These are phyloP conservation scores for Fusarium sp. DNA, from an alignment of 2,329 filamentous ascomycete species.

Conservation along the genomic window DNA sequence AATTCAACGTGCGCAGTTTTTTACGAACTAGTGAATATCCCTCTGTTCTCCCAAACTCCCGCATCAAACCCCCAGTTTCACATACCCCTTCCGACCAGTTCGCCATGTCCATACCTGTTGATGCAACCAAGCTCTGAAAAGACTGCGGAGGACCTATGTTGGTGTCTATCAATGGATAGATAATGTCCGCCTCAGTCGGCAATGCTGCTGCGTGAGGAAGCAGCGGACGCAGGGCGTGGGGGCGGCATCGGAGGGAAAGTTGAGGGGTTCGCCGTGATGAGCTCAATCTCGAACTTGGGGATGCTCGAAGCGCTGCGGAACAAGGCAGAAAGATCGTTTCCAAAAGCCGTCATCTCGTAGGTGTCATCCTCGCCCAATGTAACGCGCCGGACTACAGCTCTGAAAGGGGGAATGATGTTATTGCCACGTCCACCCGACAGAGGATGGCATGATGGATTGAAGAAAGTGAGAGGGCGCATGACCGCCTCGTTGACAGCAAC, in stretches of 20 bases:
- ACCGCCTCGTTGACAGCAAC: slow-evolving; percentile 38
- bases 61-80: not conserved
- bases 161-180: not conserved
- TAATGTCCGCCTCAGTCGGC: slow-evolving; percentile 2
- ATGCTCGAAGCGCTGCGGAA: slow-evolving; percentile 31
- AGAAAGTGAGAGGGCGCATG: slow-evolving; percentile 26
- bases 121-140: not conserved
- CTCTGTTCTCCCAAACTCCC: slow-evolving; percentile 6
- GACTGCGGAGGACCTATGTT: not conserved
- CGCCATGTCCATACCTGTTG: slow-evolving; percentile 3
- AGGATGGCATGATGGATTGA: slow-evolving; percentile 1
- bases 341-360: slow-evolving; percentile 43
- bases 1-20: not conserved
- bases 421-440: slow-evolving; percentile 9
- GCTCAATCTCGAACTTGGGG: slow-evolving; percentile 42
- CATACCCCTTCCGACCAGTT: not conserved
- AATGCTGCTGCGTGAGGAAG: slow-evolving; percentile 30
- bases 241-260: slow-evolving; percentile 26
- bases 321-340: slow-evolving; percentile 44
- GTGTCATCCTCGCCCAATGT: slow-evolving; percentile 35
- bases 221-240: slow-evolving; percentile 27
- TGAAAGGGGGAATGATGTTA: not conserved
- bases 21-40: not conserved
- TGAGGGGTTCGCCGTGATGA: slow-evolving; percentile 4
- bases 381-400: slow-evolving; percentile 39